These are phyloP conservation scores for Penicillium turbatum DNA, from an alignment of 495 filamentous ascomycete genomes.

Conservation along the genomic window DNA sequence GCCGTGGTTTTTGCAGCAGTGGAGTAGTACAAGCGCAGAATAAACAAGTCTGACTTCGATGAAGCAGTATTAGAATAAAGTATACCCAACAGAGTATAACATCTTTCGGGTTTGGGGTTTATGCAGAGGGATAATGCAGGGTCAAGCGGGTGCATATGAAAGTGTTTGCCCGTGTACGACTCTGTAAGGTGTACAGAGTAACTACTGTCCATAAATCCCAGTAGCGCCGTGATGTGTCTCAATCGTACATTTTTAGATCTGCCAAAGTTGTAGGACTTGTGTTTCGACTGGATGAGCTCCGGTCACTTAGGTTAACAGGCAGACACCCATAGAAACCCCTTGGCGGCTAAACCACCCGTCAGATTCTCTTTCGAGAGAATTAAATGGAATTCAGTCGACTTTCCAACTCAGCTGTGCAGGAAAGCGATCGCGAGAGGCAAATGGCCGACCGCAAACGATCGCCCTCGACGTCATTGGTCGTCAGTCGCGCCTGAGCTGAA, in stretches of 20 bases:
- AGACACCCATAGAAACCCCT: neutral
- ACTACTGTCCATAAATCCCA: neutral
- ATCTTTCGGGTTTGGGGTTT: neutral
- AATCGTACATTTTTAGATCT: neutral
- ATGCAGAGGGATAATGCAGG: neutral
- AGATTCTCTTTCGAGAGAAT: neutral
- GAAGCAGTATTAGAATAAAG: neutral
- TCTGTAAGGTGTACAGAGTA: neutral
- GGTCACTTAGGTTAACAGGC: neutral
- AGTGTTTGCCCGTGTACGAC: neutral
- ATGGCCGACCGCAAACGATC: constrained; percentile 17
- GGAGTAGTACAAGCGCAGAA: constrained; percentile 9
- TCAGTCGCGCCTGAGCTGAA: constrained; percentile 12
- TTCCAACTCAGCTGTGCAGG: neutral
- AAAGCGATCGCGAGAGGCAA: neutral
- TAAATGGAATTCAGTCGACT: neutral
- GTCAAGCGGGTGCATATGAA: neutral
- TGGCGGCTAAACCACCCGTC: neutral
- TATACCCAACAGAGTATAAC: neutral
- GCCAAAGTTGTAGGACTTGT: neutral
- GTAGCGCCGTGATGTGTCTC: neutral
- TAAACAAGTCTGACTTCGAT: neutral
- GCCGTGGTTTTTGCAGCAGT: constrained; percentile 37
- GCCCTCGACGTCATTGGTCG: constrained; percentile 30
- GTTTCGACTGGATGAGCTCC: neutral